Evolutionary conservation across 2,329 filamentous ascomycete species (phyloP).

Genomic region (Akanthomyces uredinophilus): DNA sequence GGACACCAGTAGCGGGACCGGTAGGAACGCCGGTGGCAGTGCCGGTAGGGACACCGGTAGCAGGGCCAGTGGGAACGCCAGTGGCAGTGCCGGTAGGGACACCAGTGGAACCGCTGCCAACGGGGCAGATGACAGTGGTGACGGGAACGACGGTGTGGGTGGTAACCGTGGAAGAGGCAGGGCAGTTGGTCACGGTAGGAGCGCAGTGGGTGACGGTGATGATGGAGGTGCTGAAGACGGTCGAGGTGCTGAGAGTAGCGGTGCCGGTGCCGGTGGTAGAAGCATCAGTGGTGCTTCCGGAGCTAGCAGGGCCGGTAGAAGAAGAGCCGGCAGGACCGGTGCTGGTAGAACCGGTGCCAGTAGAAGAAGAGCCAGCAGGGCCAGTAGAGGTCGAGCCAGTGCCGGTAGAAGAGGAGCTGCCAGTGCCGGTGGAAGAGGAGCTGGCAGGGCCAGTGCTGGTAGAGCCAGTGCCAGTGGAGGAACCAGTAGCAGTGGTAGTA

Average conservation of each 20-base stretch:
- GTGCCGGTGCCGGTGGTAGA: not conserved
- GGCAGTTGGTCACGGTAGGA: conserved; percentile 9
- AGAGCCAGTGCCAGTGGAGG: not conserved
- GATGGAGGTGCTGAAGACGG: conserved; percentile 3
- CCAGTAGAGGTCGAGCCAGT: not conserved
- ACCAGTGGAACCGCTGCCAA: not conserved
- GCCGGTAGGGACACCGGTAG: not conserved
- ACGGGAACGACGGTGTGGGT: conserved; percentile 4
- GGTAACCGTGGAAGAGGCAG: conserved; percentile 11
- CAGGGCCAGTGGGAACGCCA: not conserved
- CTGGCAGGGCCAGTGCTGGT: not conserved
- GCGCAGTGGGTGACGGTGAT: conserved; percentile 14
- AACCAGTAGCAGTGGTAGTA: not conserved
- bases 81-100: not conserved
- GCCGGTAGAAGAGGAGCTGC: not conserved
- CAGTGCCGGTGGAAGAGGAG: not conserved
- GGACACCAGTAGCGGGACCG: not conserved
- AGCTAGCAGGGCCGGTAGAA: not conserved
- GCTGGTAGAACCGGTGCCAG: not conserved
- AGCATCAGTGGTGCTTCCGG: not conserved
- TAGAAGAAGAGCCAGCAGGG: not conserved
- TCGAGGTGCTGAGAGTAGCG: not conserved
- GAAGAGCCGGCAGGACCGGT: not conserved
- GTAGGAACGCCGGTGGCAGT: not conserved
- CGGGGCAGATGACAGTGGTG: conserved; percentile 6